A percentile compares a stretch with the other conserved stretches of the same genome.
Conservation (phyloP, 208 protist species). For the Trypanosoma vivax region DNA sequence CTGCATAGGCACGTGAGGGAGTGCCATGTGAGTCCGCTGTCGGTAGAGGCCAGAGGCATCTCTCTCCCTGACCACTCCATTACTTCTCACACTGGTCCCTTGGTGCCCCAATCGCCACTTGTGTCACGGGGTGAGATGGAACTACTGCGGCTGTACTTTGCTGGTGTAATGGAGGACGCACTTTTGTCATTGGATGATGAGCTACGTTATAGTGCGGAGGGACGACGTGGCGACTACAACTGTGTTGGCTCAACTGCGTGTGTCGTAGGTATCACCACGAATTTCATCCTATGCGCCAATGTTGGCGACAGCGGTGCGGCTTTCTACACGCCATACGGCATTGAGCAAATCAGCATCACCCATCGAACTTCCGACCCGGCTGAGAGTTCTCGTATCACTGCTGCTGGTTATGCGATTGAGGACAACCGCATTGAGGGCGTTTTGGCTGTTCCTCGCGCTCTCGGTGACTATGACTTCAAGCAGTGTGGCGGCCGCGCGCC, state of each 20-base stretch:
- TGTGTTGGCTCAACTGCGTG: constrained; percentile 75
- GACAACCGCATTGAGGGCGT: constrained; percentile 69
- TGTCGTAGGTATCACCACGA: constrained; percentile 61
- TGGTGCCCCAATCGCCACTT: background rate
- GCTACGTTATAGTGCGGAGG: constrained; percentile 37
- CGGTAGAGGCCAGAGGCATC: background rate
- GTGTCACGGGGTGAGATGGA: constrained; percentile 43
- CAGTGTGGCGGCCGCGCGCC: constrained; percentile 54
- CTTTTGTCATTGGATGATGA: constrained; percentile 56
- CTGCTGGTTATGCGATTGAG: constrained; percentile 49
- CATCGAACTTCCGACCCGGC: constrained; percentile 43
- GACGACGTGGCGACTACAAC: constrained; percentile 57
- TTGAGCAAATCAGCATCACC: constrained; percentile 44
- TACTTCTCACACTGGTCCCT: background rate
- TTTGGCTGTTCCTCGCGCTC: constrained; percentile 63
- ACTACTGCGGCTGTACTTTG: constrained; percentile 61
- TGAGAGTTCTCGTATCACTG: constrained; percentile 51
- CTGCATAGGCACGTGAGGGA: background rate
- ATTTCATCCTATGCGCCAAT: constrained; percentile 77
- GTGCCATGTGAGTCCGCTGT: background rate
- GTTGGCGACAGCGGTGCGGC: constrained; percentile 72
- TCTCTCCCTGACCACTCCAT: constrained; percentile 11
- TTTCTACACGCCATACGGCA: constrained; percentile 37
- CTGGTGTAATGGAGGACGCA: constrained; percentile 66
- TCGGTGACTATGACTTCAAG: constrained; percentile 88